Base-by-base conservation (phyloP, 176 grass and related monocot species). In the Musa troglodytarum region DNA sequence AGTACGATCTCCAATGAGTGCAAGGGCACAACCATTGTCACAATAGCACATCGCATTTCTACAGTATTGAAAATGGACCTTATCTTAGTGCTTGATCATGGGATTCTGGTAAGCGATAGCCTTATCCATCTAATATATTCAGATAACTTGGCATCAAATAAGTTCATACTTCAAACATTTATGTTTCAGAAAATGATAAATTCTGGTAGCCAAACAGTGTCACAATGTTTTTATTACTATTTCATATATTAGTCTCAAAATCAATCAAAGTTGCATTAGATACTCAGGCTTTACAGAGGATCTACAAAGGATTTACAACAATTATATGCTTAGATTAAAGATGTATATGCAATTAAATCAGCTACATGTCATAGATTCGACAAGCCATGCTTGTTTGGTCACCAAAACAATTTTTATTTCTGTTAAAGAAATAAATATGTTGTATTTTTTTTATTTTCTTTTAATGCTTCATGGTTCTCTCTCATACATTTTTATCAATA, bases 41-140 rank as follows among this genome's bases (percentile, higher is more conserved):
- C 94, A 51, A 93, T 98, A 91, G 90, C 90, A 10, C 94, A 98
- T 65, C 84, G 86, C 19, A 91, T 98, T 80, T 93, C 94, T 63
- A 98, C 90, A 1, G 94, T 98, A 34, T 78, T 98, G 77, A 83
- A 88, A 43, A 98, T 93, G 94, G 86, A 93, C 68, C 75, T 34
- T 29, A 87, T 93, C 79, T 83, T 98, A 75, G 88, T 98, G 62
- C 90, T 93, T 75, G 88, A 93, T 72, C 83, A 89, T 85, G 90
- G 94, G 2, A 83, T 64, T 83, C 69, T 98, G 80, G 88, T 93
- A 89, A 78, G 79, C 70, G 43, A 50, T 2, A 12, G 25, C 56
- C 12, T 63, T 43, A 5, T 52, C 34, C 49, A 22, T 2, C 8
- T 50, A 50, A 17, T 11, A 70, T 2, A 13, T 28, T 54, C 14